Conservation (phyloP, 2,329 filamentous ascomycete species). For the Exserohilum turcica region DNA sequence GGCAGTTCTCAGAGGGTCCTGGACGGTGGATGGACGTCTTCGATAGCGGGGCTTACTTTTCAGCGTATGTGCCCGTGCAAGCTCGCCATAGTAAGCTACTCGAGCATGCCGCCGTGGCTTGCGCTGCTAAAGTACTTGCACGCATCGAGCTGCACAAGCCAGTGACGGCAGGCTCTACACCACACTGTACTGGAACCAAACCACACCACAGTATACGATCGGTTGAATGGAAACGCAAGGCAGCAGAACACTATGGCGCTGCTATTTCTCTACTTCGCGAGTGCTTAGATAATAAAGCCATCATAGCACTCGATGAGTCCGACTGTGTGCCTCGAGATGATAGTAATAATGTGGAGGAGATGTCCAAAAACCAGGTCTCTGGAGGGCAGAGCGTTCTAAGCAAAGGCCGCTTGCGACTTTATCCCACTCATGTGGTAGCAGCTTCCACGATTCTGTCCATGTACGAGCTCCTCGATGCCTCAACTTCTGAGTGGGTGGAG, state of each 20-base stretch:
- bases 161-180: constrained; percentile 55
- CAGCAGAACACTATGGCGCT: constrained; percentile 64
- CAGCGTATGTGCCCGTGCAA: constrained; percentile 63
- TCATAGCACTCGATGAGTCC: constrained; percentile 17
- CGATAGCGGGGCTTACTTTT: constrained; percentile 63
- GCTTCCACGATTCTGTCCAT: constrained; percentile 70
- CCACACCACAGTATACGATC: constrained; percentile 54
- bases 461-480: constrained; percentile 70
- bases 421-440: constrained; percentile 57
- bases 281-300: constrained; percentile 22
- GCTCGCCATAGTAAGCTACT: constrained; percentile 57
- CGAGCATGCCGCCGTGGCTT: constrained; percentile 63
- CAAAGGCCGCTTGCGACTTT: too few relatives aligned
- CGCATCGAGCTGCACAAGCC: constrained; percentile 60
- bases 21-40: constrained; percentile 66
- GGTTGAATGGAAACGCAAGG: constrained; percentile 65
- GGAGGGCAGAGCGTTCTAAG: too few relatives aligned
- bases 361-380: too few relatives aligned
- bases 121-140: constrained; percentile 65
- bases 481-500: constrained; percentile 65
- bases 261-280: constrained; percentile 56
- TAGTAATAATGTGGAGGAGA: too few relatives aligned
- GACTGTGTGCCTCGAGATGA: too few relatives aligned
- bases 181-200: constrained; percentile 58
- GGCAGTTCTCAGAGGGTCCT: constrained; percentile 64